Percentiles rank a stretch among this genome's conserved stretches.
Conservation (phyloP, 2,329 filamentous ascomycete genomes). For the Pseudogymnoascus sp. region DNA sequence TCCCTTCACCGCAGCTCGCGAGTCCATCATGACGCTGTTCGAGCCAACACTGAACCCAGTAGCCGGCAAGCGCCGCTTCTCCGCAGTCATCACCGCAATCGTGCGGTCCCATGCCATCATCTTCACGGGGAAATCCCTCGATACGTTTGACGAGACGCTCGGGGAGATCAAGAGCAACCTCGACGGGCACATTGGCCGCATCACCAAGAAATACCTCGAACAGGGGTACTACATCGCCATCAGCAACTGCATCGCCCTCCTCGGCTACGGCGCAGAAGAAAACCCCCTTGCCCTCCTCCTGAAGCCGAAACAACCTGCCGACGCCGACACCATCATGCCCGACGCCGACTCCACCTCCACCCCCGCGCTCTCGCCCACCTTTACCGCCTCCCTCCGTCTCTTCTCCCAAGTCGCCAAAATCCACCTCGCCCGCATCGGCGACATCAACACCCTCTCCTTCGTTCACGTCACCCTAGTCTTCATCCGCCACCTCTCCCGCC, state of each 20-base stretch:
- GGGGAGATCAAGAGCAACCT: conserved; percentile 45
- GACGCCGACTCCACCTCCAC: not conserved
- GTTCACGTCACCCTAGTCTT: conserved; percentile 24
- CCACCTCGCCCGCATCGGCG: conserved; percentile 20
- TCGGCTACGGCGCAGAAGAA: conserved; percentile 24
- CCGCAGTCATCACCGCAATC: conserved; percentile 48
- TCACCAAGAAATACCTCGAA: conserved; percentile 35
- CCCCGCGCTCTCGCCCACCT: not conserved
- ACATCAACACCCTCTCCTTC: conserved; percentile 24
- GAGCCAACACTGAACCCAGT: conserved; percentile 43
- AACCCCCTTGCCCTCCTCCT: conserved; percentile 10
- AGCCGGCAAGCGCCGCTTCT: conserved; percentile 30
- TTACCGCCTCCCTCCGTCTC: conserved; percentile 8
- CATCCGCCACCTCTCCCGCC: conserved; percentile 17
- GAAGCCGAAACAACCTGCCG: not conserved
- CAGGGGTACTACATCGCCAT: conserved; percentile 49
- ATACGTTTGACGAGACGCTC: conserved; percentile 38
- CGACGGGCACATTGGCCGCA: conserved; percentile 47
- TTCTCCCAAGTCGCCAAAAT: conserved; percentile 18
- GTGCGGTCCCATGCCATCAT: conserved; percentile 57
- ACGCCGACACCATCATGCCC: not conserved
- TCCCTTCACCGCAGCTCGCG: conserved; percentile 58
- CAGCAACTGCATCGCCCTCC: conserved; percentile 29
- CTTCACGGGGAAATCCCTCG: conserved; percentile 43
- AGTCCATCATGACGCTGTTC: conserved; percentile 63